Conservation (phyloP, 768 basidiomycete species). For the Trametes coccinea region DNA sequence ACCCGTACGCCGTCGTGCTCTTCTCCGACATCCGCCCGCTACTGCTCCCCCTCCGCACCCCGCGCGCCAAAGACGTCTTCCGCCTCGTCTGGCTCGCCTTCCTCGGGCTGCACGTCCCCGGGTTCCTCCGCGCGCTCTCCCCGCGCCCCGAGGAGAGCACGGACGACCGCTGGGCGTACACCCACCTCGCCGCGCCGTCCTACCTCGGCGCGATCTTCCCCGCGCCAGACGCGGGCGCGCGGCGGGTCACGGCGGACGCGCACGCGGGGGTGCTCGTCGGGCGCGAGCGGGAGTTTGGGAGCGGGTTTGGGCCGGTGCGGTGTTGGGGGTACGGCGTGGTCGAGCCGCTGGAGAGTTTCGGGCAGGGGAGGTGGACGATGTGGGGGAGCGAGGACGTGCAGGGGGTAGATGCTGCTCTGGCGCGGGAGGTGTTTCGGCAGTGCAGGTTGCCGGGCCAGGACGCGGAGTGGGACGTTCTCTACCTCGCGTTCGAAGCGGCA, state of each 20-base stretch:
- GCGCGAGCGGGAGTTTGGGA: constrained; percentile 58
- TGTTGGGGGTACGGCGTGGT: constrained; percentile 60
- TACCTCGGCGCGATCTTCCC: constrained; percentile 59
- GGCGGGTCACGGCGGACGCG: constrained; percentile 53
- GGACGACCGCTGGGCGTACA: constrained; percentile 71
- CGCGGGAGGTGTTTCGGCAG: constrained; percentile 60
- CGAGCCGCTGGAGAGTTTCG: constrained; percentile 53
- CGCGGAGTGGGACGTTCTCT: constrained; percentile 61
- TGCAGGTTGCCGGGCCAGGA: constrained; percentile 51
- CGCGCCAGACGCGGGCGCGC: constrained; percentile 28
- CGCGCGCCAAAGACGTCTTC: constrained; percentile 53
- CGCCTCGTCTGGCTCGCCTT: constrained; percentile 71
- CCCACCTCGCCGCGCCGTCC: constrained; percentile 44
- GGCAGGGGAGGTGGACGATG: constrained; percentile 38
- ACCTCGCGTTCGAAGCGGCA: constrained; percentile 68
- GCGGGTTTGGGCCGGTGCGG: constrained; percentile 67
- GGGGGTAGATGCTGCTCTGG: constrained; percentile 48
- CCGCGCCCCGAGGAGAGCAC: constrained; percentile 37
- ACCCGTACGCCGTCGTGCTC: constrained; percentile 73
- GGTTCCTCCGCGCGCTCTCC: constrained; percentile 49
- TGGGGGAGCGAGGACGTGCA: constrained; percentile 53
- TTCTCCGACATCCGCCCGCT: constrained; percentile 72
- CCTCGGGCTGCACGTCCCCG: constrained; percentile 72
- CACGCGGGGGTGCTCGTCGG: constrained; percentile 68
- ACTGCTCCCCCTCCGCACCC: constrained; percentile 44